Conservation (phyloP, 331 rosid genomes). For the Rhamnella rubrinervis region DNA sequence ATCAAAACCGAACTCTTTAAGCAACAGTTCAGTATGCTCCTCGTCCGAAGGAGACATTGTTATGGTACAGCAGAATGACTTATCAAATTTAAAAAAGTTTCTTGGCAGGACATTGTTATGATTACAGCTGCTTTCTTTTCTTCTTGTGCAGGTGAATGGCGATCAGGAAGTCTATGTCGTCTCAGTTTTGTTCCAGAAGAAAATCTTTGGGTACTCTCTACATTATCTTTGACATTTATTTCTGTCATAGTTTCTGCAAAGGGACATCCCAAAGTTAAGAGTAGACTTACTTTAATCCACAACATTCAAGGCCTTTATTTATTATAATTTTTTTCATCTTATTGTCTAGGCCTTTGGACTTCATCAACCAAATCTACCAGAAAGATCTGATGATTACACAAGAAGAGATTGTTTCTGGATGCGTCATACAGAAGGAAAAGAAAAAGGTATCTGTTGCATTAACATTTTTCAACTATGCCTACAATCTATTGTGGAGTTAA, state of each 20-base stretch:
- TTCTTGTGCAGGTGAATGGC: slow-evolving; percentile 59
- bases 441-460: slow-evolving; percentile 51
- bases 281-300: too few relatives aligned
- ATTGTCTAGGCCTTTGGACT: slow-evolving; percentile 61
- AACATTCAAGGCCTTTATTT: slow-evolving; percentile 5
- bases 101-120: background rate
- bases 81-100: slow-evolving; percentile 5
- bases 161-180: slow-evolving; percentile 68
- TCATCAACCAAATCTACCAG: slow-evolving; percentile 43
- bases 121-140: background rate
- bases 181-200: slow-evolving; percentile 56
- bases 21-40: slow-evolving; percentile 56
- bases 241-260: background rate
- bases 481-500: too few relatives aligned
- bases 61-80: slow-evolving; percentile 47
- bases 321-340: background rate
- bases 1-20: slow-evolving; percentile 49
- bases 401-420: slow-evolving; percentile 37
- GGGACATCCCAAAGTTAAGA: too few relatives aligned
- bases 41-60: slow-evolving; percentile 73
- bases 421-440: slow-evolving; percentile 56
- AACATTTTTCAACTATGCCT: background rate
- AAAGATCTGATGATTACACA: slow-evolving; percentile 48
- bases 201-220: slow-evolving; percentile 55
- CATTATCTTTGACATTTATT: background rate